Percentiles rank a stretch among this genome's conserved stretches.
These are phyloP conservation scores for Sambucus nigra DNA, from an alignment of 129 eudicot genomes.

Conservation along the genomic window DNA sequence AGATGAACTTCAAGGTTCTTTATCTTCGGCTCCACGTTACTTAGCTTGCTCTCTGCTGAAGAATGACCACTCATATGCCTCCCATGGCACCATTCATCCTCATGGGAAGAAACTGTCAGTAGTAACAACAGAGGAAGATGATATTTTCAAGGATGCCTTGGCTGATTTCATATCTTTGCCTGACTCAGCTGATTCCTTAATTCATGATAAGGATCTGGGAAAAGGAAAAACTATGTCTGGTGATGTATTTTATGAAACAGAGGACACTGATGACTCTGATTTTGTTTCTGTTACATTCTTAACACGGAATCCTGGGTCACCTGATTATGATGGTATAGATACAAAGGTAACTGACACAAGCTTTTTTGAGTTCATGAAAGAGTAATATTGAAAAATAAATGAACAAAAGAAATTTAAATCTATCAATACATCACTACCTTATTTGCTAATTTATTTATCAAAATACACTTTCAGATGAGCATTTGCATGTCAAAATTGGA, in stretches of 20 bases:
- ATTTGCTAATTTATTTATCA: conserved; percentile 11
- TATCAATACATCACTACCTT: neutral
- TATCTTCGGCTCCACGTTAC: conserved; percentile 37
- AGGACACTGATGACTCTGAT: conserved; percentile 64
- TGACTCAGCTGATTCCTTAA: conserved; percentile 39
- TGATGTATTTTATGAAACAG: conserved; percentile 69
- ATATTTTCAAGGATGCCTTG: conserved; percentile 72
- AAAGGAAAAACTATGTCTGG: conserved; percentile 31
- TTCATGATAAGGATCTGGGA: conserved; percentile 35
- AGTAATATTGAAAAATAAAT: neutral
- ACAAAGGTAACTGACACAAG: conserved; percentile 46
- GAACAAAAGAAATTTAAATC: neutral
- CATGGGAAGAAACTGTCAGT: conserved; percentile 33
- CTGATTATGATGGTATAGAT: conserved; percentile 87
- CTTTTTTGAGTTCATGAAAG: conserved; percentile 7
- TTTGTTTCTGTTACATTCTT: conserved; percentile 68
- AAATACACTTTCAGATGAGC: conserved; percentile 52
- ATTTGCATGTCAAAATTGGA: conserved; percentile 84
- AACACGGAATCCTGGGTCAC: conserved; percentile 57
- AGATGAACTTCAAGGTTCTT: conserved; percentile 71
- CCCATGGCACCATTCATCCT: conserved; percentile 22
- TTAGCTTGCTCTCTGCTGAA: conserved; percentile 72
- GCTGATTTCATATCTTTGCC: conserved; percentile 54
- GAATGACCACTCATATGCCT: conserved; percentile 21
- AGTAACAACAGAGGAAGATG: conserved; percentile 54